Evolutionary conservation across 108 stramenopile genomes (phyloP).

Genomic region (Cyclotella atomus): DNA sequence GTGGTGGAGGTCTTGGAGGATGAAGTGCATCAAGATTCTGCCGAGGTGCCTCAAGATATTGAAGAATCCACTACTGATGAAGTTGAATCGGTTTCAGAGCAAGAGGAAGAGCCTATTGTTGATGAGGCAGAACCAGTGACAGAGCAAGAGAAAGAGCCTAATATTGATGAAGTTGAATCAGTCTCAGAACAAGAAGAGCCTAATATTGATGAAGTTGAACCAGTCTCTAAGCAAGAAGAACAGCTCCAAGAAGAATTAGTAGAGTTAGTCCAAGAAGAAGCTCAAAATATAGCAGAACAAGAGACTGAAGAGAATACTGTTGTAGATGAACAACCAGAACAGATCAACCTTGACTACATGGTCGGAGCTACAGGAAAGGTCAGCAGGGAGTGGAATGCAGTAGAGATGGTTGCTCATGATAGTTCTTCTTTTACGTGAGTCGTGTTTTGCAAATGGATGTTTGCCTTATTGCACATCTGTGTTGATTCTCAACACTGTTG

Average conservation of each 20-base stretch:
- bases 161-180: not conserved
- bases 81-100: no score
- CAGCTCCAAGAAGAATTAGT: not conserved
- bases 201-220: not conserved
- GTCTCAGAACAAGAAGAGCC: not conserved
- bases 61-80: no score
- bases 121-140: no score
- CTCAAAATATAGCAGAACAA: not conserved
- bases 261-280: not conserved
- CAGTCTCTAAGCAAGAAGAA: not conserved
- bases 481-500: not conserved
- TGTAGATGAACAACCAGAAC: no score
- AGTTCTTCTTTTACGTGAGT: constrained; percentile 69
- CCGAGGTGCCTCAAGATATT: no score
- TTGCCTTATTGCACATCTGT: no score
- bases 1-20: no score
- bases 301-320: no score
- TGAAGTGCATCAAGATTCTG: no score
- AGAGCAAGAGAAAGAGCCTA: no score
- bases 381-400: not conserved
- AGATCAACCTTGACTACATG: not conserved
- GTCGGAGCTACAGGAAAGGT: constrained; percentile 1
- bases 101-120: no score
- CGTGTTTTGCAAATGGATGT: not conserved
- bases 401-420: constrained; percentile 54